These are phyloP conservation scores for Didymella pomorum DNA, from an alignment of 2,329 filamentous ascomycete species.

Conservation along the genomic window DNA sequence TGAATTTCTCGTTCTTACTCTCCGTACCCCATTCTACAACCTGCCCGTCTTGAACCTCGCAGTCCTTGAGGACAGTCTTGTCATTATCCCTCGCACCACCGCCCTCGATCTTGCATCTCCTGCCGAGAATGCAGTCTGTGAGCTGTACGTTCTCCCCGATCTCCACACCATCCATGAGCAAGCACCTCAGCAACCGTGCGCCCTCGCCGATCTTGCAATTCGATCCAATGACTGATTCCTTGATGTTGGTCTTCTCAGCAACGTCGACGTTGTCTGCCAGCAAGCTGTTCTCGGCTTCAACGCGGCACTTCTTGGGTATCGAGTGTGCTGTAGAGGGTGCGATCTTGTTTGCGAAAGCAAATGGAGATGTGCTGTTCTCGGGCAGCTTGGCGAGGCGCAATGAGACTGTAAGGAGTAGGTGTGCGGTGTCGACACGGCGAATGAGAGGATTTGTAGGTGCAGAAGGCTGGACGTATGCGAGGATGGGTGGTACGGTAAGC, in stretches of 20 bases:
- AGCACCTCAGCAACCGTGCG: constrained; percentile 84
- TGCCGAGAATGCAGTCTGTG: constrained; percentile 86
- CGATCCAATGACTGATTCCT: constrained; percentile 86
- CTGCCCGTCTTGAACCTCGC: constrained; percentile 88
- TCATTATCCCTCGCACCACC: constrained; percentile 62
- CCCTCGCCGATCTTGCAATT: constrained; percentile 87
- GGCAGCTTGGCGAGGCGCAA: constrained; percentile 85
- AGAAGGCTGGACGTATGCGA: constrained; percentile 81
- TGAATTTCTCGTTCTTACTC: constrained; percentile 68
- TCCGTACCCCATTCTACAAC: constrained; percentile 78
- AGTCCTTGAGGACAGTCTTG: constrained; percentile 75
- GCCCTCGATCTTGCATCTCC: constrained; percentile 82
- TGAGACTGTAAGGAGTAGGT: constrained; percentile 81
- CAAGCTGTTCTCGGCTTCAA: constrained; percentile 81
- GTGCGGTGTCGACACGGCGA: constrained; percentile 86
- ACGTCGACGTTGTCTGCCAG: constrained; percentile 89
- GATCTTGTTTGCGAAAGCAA: constrained; percentile 80
- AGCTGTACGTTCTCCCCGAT: constrained; percentile 85
- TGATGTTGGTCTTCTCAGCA: constrained; percentile 89
- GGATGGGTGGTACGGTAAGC: constrained; percentile 72
- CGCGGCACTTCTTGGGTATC: constrained; percentile 80
- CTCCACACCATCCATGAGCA: constrained; percentile 91
- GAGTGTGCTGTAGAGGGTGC: constrained; percentile 74
- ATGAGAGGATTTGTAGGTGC: constrained; percentile 70
- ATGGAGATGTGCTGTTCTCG: constrained; percentile 68